Percentiles rank a stretch among this genome's conserved stretches.
These are phyloP conservation scores for Aspergillus mulundensis DNA, from an alignment of 495 filamentous ascomycete species.

Conservation along the genomic window DNA sequence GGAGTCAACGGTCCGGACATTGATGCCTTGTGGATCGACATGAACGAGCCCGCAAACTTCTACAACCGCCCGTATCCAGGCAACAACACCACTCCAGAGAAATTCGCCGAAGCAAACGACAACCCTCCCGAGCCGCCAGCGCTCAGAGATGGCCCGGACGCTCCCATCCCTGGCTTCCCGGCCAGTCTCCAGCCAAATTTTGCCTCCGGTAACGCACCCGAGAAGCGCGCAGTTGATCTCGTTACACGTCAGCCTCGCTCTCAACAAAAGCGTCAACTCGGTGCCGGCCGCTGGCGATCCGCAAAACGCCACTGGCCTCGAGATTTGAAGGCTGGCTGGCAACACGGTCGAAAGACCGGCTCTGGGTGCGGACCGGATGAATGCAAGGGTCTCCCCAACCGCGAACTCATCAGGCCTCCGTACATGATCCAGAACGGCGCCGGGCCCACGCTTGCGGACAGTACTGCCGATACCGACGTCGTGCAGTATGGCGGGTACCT, in stretches of 20 bases:
- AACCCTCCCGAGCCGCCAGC: slow-evolving; percentile 64
- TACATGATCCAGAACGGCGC: slow-evolving; percentile 73
- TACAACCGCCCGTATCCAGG: slow-evolving; percentile 65
- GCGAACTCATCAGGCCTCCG: slow-evolving; percentile 65
- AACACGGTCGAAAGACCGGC: not conserved
- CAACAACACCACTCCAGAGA: slow-evolving; percentile 47
- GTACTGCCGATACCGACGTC: slow-evolving; percentile 71
- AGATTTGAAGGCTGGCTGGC: not conserved
- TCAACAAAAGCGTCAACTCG: slow-evolving; percentile 11
- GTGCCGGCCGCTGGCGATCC: slow-evolving; percentile 19
- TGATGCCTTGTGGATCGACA: slow-evolving; percentile 84
- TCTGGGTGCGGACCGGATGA: slow-evolving; percentile 5
- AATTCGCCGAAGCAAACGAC: slow-evolving; percentile 45
- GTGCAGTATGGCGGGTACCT: slow-evolving; percentile 62
- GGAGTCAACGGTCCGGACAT: slow-evolving; percentile 66
- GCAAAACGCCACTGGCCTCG: not conserved
- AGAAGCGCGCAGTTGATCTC: slow-evolving; percentile 19
- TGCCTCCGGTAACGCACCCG: slow-evolving; percentile 7
- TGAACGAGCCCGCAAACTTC: slow-evolving; percentile 74
- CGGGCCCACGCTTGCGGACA: slow-evolving; percentile 59
- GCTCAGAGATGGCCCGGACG: slow-evolving; percentile 45
- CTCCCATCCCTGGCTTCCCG: slow-evolving; percentile 65
- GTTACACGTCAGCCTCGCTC: slow-evolving; percentile 33
- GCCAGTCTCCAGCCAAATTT: slow-evolving; percentile 61
- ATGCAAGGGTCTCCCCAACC: slow-evolving; percentile 41